Conservation (phyloP, 2,329 filamentous ascomycete genomes). For the Emydomyces testavorans region DNA sequence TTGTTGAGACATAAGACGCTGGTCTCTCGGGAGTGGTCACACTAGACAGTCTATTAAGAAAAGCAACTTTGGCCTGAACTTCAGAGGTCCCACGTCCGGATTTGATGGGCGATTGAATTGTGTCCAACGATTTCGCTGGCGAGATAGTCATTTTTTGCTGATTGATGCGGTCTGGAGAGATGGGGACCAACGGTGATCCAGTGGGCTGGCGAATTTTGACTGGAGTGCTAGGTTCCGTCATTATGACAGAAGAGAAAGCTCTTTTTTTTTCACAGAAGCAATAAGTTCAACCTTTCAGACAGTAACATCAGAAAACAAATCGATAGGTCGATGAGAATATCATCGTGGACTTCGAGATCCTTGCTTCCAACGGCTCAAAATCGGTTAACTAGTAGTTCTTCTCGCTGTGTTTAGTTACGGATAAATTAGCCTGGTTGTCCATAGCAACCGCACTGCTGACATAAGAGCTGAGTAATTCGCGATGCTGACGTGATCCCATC, state of each 20-base stretch:
- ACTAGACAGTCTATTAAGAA: slow-evolving; percentile 36
- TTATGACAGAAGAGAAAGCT: neutral
- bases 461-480: too few relatives aligned
- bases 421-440: neutral
- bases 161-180: slow-evolving; percentile 41
- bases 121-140: slow-evolving; percentile 29
- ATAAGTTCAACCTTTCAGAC: too few relatives aligned
- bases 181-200: slow-evolving; percentile 31
- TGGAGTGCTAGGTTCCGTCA: slow-evolving; percentile 1
- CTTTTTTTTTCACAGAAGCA: too few relatives aligned
- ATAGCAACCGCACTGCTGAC: neutral
- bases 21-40: slow-evolving; percentile 22
- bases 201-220: slow-evolving; percentile 20
- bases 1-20: slow-evolving; percentile 26
- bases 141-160: slow-evolving; percentile 34
- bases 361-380: neutral
- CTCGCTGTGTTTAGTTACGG: neutral
- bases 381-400: neutral
- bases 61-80: slow-evolving; percentile 40
- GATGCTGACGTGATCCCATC: neutral
- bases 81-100: slow-evolving; percentile 31
- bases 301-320: too few relatives aligned
- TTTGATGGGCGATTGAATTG: slow-evolving; percentile 29
- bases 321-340: neutral
- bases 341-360: neutral